Base-by-base conservation (phyloP, 352 stramenopile species). In the Phytophthora capsici region DNA sequence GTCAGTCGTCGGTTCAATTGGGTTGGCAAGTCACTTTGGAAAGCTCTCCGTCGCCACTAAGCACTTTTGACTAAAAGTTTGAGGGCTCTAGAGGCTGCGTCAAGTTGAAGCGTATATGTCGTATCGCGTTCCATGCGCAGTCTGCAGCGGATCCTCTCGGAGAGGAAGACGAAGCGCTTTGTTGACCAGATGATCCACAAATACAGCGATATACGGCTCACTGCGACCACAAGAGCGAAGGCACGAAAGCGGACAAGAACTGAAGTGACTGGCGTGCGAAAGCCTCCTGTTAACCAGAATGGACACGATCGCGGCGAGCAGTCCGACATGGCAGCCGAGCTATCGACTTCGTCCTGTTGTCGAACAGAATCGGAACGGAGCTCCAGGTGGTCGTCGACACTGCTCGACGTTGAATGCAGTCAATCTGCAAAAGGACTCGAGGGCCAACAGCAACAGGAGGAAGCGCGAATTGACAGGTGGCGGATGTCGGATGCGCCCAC, bases 151-250 rank as follows among this genome's bases (percentile, higher is more conserved):
- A 56, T 73, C 54, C 58, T 74, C 51, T 67, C 30, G 19, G 58
- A 77, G 50, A 73, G 55, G 59, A 77, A 51, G 59, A 77, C 64
- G 34, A 64, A 55, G 50, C 55, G 54, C 22, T 67, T 73, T 22
- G 41, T 77, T 36, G 64, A 71, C 54, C 56, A 68, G n/a, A 77
- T 77, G 69, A 66, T 77, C 40, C 48, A 57, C 44, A 77, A 73
- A 40, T 77, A 77, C 58, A 52, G 54, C 7, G 55, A 77, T 41
- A 77, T 73, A 57, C 69, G 56, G 26, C 34, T 76, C 19, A 54
- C 63, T 6, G 32, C 52, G 6, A 50, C 53, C 36, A 64, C 38
- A 28, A 66, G 50, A 36, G 43, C 51, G 43, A 53, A 55, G 40
- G 34, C 44, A 40, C 49, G 69, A 52, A 77, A 64, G 64, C 57